phyloP scores from a whole-genome alignment of 75 land plant species.

The Cryptomeria japonica region DNA sequence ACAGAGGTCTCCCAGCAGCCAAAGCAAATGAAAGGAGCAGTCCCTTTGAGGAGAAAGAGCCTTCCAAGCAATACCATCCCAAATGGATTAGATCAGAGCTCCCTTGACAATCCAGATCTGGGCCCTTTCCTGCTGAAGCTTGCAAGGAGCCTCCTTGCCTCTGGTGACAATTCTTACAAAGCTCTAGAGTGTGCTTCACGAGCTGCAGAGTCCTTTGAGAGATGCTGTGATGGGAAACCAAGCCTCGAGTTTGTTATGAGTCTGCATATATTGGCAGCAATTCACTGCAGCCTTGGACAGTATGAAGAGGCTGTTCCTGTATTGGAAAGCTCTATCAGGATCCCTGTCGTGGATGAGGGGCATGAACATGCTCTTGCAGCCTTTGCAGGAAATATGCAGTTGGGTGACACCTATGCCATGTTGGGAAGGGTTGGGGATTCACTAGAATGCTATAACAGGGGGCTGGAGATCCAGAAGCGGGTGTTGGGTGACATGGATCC shows the following conservation, averaged over 20 bases:
- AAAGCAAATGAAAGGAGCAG: slow-evolving; percentile 1
- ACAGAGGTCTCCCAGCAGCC: not conserved
- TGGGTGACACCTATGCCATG: slow-evolving; percentile 76
- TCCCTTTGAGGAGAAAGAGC: not conserved
- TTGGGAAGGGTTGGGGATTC: slow-evolving; percentile 65
- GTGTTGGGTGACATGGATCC: slow-evolving; percentile 72
- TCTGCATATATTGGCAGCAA: slow-evolving; percentile 81
- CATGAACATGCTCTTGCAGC: slow-evolving; percentile 77
- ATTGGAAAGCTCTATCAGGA: slow-evolving; percentile 64
- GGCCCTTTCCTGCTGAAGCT: slow-evolving; percentile 90
- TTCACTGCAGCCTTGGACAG: slow-evolving; percentile 61
- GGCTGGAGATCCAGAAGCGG: slow-evolving; percentile 61
- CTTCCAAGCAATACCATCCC: not conserved
- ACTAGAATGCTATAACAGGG: slow-evolving; percentile 55
- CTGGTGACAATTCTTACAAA: slow-evolving; percentile 75
- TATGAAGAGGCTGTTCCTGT: slow-evolving; percentile 75
- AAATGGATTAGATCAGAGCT: not conserved
- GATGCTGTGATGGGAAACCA: slow-evolving; percentile 48
- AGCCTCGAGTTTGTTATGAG: slow-evolving; percentile 82
- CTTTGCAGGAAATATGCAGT: slow-evolving; percentile 85
- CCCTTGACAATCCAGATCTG: slow-evolving; percentile 71
- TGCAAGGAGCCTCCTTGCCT: slow-evolving; percentile 65
- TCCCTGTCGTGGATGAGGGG: slow-evolving; percentile 41
- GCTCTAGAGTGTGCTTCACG: slow-evolving; percentile 82
- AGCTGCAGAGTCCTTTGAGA: slow-evolving; percentile 76